These are phyloP conservation scores for Abelmoschus esculentus DNA, from an alignment of 345 rosid species.

Conservation along the genomic window DNA sequence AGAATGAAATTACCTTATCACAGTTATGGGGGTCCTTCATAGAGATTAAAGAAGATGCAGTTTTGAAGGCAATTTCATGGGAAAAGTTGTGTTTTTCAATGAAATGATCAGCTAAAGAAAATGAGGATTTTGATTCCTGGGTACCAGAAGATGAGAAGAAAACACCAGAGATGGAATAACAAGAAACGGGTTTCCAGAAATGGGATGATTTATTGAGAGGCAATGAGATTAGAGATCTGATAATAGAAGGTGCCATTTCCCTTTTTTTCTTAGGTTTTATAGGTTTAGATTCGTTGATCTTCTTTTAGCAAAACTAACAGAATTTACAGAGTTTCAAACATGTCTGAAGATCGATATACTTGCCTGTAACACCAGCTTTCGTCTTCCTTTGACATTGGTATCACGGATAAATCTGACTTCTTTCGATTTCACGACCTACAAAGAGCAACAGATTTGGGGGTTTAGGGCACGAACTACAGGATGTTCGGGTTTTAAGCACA, in stretches of 20 bases:
- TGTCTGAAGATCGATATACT: not conserved
- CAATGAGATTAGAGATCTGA: conserved; percentile 13
- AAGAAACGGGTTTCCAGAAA: not conserved
- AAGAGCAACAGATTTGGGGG: not conserved
- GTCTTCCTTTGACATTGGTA: not conserved
- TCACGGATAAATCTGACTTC: not conserved
- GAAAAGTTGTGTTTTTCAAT: conserved; percentile 22
- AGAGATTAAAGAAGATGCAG: conserved; percentile 2
- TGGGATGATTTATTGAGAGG: conserved; percentile 5
- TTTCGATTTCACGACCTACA: not conserved
- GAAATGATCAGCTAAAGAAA: conserved; percentile 17
- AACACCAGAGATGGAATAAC: conserved; percentile 1
- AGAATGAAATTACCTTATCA: conserved; percentile 21
- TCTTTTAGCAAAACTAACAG: not conserved
- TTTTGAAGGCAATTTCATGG: conserved; percentile 18
- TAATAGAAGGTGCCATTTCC: conserved; percentile 10
- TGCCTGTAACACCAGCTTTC: conserved; percentile 5
- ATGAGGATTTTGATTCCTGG: conserved; percentile 4
- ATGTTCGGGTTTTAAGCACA: not conserved
- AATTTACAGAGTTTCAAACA: not conserved
- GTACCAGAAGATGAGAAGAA: conserved; percentile 6
- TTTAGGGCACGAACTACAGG: not conserved
- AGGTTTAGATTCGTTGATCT: not conserved
- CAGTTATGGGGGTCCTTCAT: conserved; percentile 9
- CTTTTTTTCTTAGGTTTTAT: not conserved